phyloP scores from a whole-genome alignment of 2,329 filamentous ascomycete genomes.

The Fusarium tupiense region DNA sequence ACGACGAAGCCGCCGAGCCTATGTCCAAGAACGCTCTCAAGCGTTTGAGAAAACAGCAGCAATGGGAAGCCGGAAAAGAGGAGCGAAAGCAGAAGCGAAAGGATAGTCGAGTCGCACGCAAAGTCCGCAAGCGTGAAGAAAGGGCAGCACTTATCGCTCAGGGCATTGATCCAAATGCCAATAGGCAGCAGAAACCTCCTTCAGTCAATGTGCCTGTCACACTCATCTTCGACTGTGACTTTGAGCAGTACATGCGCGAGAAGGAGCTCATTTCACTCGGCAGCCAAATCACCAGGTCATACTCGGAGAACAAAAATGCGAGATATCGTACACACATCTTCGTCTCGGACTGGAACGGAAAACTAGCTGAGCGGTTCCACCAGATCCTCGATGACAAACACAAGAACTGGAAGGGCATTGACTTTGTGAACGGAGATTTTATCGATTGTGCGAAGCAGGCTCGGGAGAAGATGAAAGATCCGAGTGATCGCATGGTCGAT shows the following conservation, averaged over 20 bases:
- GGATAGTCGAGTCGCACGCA: slow-evolving; percentile 62
- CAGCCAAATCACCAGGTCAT: slow-evolving; percentile 85
- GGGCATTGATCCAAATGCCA: slow-evolving; percentile 53
- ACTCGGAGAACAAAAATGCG: slow-evolving; percentile 84
- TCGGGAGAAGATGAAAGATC: slow-evolving; percentile 69
- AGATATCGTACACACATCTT: slow-evolving; percentile 76
- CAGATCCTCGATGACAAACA: slow-evolving; percentile 77
- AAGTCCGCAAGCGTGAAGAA: slow-evolving; percentile 60
- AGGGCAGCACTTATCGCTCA: slow-evolving; percentile 60
- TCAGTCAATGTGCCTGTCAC: slow-evolving; percentile 75
- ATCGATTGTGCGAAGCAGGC: slow-evolving; percentile 73
- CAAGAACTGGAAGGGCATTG: slow-evolving; percentile 80
- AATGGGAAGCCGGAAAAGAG: slow-evolving; percentile 79
- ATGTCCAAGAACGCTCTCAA: slow-evolving; percentile 90
- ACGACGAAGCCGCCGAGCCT: slow-evolving; percentile 20
- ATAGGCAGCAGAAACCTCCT: slow-evolving; percentile 48
- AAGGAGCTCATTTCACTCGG: slow-evolving; percentile 85
- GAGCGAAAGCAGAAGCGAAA: slow-evolving; percentile 64
- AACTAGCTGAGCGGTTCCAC: slow-evolving; percentile 82
- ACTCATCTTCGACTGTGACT: slow-evolving; percentile 90
- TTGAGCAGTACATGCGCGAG: slow-evolving; percentile 88
- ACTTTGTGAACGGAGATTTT: slow-evolving; percentile 80
- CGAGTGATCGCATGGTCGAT: slow-evolving; percentile 68
- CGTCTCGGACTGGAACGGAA: slow-evolving; percentile 81
- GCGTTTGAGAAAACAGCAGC: slow-evolving; percentile 75